Evolutionary conservation across 768 basidiomycete species (phyloP).

Genomic region (Russula sp.): DNA sequence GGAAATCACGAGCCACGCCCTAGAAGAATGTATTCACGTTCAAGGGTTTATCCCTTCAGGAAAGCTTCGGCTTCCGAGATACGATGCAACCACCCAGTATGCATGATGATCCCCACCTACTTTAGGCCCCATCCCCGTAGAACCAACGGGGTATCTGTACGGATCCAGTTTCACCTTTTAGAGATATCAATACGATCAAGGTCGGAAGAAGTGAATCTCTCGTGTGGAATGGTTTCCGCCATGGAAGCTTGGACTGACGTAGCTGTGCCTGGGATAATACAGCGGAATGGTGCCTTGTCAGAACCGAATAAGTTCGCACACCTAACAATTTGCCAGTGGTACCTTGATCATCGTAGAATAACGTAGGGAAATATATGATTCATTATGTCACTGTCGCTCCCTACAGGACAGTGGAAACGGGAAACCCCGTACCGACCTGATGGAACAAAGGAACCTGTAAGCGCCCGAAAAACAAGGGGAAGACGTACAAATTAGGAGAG

Average conservation of each 20-base stretch:
- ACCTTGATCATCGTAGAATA: background rate
- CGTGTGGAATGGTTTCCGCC: background rate
- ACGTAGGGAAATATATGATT: background rate
- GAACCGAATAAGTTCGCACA: slow-evolving; percentile 1
- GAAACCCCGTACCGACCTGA: background rate
- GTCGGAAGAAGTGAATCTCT: too few relatives aligned
- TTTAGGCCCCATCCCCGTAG: background rate
- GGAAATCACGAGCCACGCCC: background rate
- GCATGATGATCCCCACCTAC: background rate
- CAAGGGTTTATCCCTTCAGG: background rate
- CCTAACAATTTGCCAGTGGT: background rate
- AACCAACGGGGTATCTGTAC: background rate
- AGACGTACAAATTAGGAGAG: background rate
- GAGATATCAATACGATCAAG: too few relatives aligned
- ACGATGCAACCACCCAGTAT: background rate
- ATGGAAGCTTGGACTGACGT: background rate
- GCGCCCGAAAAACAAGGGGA: background rate
- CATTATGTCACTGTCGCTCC: background rate
- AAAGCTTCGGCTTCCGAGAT: background rate
- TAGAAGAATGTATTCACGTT: background rate
- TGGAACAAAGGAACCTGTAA: background rate
- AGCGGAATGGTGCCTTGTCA: background rate
- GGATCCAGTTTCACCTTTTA: background rate
- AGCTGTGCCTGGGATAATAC: background rate
- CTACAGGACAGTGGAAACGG: background rate